Base-by-base conservation (phyloP, 352 stramenopile genomes). In the Globisporangium cylindrosporum region DNA sequence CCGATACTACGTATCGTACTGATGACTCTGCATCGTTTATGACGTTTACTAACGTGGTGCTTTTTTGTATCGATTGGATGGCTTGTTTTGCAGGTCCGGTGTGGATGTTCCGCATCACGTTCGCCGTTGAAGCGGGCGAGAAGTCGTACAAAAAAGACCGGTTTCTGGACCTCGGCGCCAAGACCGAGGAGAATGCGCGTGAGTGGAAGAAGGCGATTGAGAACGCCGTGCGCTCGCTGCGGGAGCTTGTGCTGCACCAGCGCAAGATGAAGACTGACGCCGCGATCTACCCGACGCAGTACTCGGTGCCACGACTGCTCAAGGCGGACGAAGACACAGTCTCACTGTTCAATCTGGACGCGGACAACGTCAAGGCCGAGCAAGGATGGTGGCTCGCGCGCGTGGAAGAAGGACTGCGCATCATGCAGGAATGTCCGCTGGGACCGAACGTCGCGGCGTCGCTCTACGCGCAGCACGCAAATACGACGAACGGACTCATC, bases 21-120 rank as follows among this genome's bases (percentile, higher is more conserved):
- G 10, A 43, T 18, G 36, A 12, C 9, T 43, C 10, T 15, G 9
- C 6, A n/a, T n/a, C 15, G 41, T 49, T 7, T 49, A 22, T 15
- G 15, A 49, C 6, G 20, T 22, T 22, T 18, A 36, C 8, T 46
- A n/a, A 36, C 55, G 10, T 27, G 55, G 5, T 20, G 22, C 20
- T 27, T 20, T 59, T 20, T 34, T 34, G 24, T 58, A 14, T n/a
- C 10, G n/a, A 12, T 32, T 20, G 34, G 4, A 8, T 18, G 34
- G 53, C 18, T 38, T 59, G 54, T 38, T 59, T 22, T 59, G 5
- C 41, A 76, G 69, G 80, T 0, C 86, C 86, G 14, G 88, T 94
- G 25, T 94, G 86, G 85, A 95, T 95, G 87, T 95, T 95, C 69
- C 88, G 88, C 78, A 94, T 95, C 71, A 95, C 88, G 55, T 95